phyloP scores from a whole-genome alignment of 306 rosid genomes.

The Castanea mollissima region DNA sequence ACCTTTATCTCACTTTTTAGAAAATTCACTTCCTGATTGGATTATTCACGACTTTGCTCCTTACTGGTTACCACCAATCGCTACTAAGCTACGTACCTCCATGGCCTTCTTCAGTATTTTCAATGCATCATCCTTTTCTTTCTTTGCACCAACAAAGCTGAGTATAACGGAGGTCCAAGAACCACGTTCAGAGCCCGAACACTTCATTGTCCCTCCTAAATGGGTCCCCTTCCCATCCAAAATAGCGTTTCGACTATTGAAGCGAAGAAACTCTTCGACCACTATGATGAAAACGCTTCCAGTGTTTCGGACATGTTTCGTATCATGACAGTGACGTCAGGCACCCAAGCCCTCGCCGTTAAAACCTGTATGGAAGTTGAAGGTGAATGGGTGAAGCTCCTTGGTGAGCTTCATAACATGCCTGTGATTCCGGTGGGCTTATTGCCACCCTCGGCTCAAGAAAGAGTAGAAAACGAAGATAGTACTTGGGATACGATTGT shows the following conservation, averaged over 20 bases:
- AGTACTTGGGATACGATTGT: neutral
- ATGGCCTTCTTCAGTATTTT: slow-evolving; percentile 35
- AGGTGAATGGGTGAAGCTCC: slow-evolving; percentile 29
- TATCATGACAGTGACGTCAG: neutral
- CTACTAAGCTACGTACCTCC: slow-evolving; percentile 2
- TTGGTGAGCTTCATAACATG: slow-evolving; percentile 10
- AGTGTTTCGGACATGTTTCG: neutral
- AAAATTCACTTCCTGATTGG: slow-evolving; percentile 45
- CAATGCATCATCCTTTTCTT: neutral
- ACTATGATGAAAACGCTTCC: neutral
- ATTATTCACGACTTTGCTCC: slow-evolving; percentile 47
- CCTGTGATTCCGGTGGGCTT: slow-evolving; percentile 25
- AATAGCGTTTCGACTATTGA: slow-evolving; percentile 10
- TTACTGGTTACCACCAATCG: slow-evolving; percentile 21
- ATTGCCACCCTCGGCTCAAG: neutral
- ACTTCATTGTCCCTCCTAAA: slow-evolving; percentile 7
- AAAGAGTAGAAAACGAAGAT: neutral
- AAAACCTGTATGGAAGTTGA: slow-evolving; percentile 16
- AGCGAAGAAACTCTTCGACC: neutral
- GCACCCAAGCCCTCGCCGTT: neutral
- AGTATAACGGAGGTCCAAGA: neutral
- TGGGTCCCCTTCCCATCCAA: slow-evolving; percentile 27
- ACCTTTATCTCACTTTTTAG: slow-evolving; percentile 24
- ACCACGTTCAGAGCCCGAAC: neutral
- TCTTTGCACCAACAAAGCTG: neutral